Percentiles rank a stretch among this genome's conserved stretches.
phyloP scores from a whole-genome alignment of 768 basidiomycete species.

The Pluteus cervinus region DNA sequence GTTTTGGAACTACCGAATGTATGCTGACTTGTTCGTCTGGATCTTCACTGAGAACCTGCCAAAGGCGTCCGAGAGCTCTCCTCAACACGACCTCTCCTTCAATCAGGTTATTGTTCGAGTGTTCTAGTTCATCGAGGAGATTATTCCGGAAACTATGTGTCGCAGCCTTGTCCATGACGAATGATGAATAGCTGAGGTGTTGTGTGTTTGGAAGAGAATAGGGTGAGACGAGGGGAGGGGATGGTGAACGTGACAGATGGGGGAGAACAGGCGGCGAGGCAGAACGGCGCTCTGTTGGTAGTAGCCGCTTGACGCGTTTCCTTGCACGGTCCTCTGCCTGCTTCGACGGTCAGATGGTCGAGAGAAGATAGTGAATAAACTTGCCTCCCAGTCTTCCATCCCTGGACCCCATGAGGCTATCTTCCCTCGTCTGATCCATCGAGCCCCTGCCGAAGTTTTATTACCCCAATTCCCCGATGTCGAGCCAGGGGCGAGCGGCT shows the following conservation, averaged over 20 bases:
- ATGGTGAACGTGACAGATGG: slow-evolving; percentile 68
- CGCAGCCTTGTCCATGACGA: slow-evolving; percentile 80
- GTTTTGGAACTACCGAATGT: slow-evolving; percentile 54
- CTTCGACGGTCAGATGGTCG: slow-evolving; percentile 6
- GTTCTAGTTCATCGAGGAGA: slow-evolving; percentile 72
- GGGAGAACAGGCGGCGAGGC: slow-evolving; percentile 69
- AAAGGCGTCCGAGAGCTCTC: slow-evolving; percentile 70
- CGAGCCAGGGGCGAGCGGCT: slow-evolving; percentile 37
- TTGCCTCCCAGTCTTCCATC: slow-evolving; percentile 83
- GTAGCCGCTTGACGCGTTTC: slow-evolving; percentile 65
- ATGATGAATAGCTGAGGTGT: slow-evolving; percentile 75
- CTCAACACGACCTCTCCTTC: slow-evolving; percentile 75
- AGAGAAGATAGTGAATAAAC: slow-evolving; percentile 12
- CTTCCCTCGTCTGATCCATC: slow-evolving; percentile 82
- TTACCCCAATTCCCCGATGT: slow-evolving; percentile 80
- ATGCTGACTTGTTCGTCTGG: slow-evolving; percentile 33
- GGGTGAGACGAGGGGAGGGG: slow-evolving; percentile 72
- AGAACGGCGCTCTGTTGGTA: slow-evolving; percentile 58
- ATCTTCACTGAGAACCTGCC: slow-evolving; percentile 78
- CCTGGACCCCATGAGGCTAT: slow-evolving; percentile 79
- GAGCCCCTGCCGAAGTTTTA: slow-evolving; percentile 66
- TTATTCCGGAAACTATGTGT: slow-evolving; percentile 80
- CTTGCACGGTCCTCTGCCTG: slow-evolving; percentile 81
- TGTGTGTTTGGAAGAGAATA: slow-evolving; percentile 63
- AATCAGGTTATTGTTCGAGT: slow-evolving; percentile 77